Percentiles rank a stretch among this genome's conserved stretches.
phyloP scores from a whole-genome alignment of 768 basidiomycete species.

The Macrolepiota albuminosa region DNA sequence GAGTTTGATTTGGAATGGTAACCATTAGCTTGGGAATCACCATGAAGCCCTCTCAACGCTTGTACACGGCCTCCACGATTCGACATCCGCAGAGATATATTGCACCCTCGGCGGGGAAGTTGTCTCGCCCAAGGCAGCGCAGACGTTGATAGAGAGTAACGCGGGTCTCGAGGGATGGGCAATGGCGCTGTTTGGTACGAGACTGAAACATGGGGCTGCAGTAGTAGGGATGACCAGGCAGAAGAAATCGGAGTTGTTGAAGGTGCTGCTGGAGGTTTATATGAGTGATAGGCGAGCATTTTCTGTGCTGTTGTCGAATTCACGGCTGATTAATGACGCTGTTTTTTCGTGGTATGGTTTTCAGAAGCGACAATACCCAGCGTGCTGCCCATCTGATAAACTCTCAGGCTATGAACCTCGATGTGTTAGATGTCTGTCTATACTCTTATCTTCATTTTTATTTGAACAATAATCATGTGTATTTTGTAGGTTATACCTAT shows the following conservation, averaged over 20 bases:
- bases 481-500: conserved; percentile 50
- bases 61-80: conserved; percentile 66
- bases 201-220: conserved; percentile 18
- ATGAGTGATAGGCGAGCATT: conserved; percentile 64
- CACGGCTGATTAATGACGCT: too few species aligned
- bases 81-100: conserved; percentile 78
- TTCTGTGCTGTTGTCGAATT: too few species aligned
- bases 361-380: conserved; percentile 47
- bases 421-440: conserved; percentile 65
- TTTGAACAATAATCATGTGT: neutral
- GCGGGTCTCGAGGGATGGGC: conserved; percentile 51
- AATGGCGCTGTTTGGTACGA: conserved; percentile 34
- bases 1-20: neutral
- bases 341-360: neutral
- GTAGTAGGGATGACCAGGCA: conserved; percentile 22
- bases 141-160: conserved; percentile 41
- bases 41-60: conserved; percentile 61
- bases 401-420: conserved; percentile 76
- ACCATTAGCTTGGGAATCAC: conserved; percentile 47
- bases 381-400: conserved; percentile 69
- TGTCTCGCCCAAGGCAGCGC: conserved; percentile 54
- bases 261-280: conserved; percentile 75
- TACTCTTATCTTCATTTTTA: neutral
- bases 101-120: conserved; percentile 79
- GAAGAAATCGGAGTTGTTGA: conserved; percentile 56